Conservation (phyloP, 495 filamentous ascomycete genomes). For the Penicillium chermesinum region DNA sequence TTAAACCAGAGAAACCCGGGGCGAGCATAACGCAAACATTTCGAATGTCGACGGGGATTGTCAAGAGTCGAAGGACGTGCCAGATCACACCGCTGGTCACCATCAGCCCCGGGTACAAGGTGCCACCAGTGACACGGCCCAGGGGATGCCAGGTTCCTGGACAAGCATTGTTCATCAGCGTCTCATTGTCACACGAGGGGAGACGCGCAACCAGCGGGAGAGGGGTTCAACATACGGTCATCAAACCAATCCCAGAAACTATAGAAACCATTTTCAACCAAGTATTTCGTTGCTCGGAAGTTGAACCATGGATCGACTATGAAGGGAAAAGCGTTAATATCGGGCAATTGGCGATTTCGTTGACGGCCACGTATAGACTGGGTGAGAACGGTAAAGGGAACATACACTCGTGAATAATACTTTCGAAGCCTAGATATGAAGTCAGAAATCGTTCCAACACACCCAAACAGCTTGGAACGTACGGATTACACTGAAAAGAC, state of each 20-base stretch:
- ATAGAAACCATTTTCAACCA: slow-evolving; percentile 94
- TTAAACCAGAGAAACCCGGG: slow-evolving; percentile 92
- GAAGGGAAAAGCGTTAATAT: slow-evolving; percentile 19
- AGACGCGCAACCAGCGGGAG: slow-evolving; percentile 8
- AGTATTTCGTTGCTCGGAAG: slow-evolving; percentile 96
- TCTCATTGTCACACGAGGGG: slow-evolving; percentile 5
- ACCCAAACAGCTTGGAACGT: slow-evolving; percentile 34
- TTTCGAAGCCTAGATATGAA: slow-evolving; percentile 75
- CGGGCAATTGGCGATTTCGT: slow-evolving; percentile 6
- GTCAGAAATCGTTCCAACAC: background rate
- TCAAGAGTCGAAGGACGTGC: slow-evolving; percentile 84
- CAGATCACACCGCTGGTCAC: slow-evolving; percentile 97
- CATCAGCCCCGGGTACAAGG: slow-evolving; percentile 97
- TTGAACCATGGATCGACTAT: slow-evolving; percentile 99
- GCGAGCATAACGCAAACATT: slow-evolving; percentile 98
- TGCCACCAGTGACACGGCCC: slow-evolving; percentile 96
- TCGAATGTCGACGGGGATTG: slow-evolving; percentile 95
- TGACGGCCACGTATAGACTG: slow-evolving; percentile 5
- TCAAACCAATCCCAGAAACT: slow-evolving; percentile 99
- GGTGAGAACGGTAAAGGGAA: slow-evolving; percentile 18
- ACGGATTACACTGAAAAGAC: slow-evolving; percentile 97
- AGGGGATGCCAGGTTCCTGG: slow-evolving; percentile 97
- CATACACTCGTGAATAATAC: slow-evolving; percentile 99
- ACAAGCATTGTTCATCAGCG: slow-evolving; percentile 20
- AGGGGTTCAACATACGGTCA: slow-evolving; percentile 61